Evolutionary conservation across 2,329 filamentous ascomycete genomes (phyloP).

Genomic region (Aspergillus sergii): DNA sequence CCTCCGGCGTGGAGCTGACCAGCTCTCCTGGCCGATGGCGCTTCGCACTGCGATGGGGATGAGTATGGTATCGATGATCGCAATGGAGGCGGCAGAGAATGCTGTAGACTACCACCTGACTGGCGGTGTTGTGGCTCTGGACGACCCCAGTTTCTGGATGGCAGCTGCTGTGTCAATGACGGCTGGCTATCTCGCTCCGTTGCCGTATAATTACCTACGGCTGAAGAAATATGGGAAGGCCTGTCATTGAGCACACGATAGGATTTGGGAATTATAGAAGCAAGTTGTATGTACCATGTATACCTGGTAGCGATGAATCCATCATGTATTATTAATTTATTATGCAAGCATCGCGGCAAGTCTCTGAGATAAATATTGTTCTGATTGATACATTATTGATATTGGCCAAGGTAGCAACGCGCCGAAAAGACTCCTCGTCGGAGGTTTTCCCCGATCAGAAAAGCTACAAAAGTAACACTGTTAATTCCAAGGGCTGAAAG

Average conservation of each 20-base stretch:
- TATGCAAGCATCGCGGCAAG: fast-evolving
- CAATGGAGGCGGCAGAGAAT: constrained; percentile 61
- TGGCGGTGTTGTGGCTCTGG: constrained; percentile 52
- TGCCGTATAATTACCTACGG: constrained; percentile 58
- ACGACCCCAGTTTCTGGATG: constrained; percentile 55
- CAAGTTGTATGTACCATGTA: not conserved
- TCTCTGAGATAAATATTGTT: fast-evolving
- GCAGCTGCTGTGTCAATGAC: constrained; percentile 44
- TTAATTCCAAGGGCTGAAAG: no score
- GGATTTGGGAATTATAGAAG: fast-evolving
- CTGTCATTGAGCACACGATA: constrained; percentile 19
- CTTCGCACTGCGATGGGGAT: constrained; percentile 59
- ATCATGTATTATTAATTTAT: not conserved
- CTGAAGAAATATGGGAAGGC: constrained; percentile 53
- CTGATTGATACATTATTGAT: no score
- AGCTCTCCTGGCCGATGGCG: constrained; percentile 51
- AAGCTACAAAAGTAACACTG: no score
- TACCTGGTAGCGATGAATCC: not conserved
- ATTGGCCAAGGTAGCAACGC: no score
- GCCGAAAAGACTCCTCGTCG: no score
- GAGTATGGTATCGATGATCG: constrained; percentile 62
- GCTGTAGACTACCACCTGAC: constrained; percentile 59
- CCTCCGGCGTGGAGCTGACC: constrained; percentile 52
- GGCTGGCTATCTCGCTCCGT: constrained; percentile 46
- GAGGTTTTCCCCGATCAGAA: no score